A percentile compares a stretch with the other conserved stretches of the same genome.
phyloP scores from a whole-genome alignment of 148 eudicot genomes.

The Fallopia convolvulus region DNA sequence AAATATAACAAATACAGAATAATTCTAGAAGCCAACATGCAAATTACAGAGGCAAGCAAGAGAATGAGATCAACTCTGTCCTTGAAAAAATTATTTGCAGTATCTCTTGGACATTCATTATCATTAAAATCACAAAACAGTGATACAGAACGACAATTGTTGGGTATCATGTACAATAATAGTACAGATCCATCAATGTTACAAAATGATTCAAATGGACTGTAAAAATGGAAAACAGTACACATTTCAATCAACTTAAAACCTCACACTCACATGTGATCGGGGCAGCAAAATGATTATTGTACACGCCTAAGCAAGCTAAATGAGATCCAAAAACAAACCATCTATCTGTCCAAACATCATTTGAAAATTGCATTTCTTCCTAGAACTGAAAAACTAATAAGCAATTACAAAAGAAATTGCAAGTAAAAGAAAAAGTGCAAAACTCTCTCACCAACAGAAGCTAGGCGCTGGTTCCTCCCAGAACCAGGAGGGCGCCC shows the following conservation, averaged over 20 bases:
- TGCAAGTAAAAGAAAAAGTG: not conserved
- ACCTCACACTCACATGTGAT: not conserved
- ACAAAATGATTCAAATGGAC: not conserved
- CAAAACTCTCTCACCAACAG: conserved; percentile 45
- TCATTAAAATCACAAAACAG: no score
- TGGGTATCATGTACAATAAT: not conserved
- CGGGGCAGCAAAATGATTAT: not conserved
- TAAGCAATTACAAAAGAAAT: not conserved
- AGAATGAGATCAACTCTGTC: not conserved
- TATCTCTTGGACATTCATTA: not conserved
- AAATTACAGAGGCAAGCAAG: not conserved
- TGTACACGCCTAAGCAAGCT: not conserved
- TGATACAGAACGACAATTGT: not conserved
- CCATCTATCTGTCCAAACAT: not conserved
- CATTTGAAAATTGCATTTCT: not conserved
- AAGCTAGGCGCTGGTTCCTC: conserved; percentile 76
- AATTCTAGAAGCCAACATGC: no score
- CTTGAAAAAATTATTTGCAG: not conserved
- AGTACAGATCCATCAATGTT: not conserved
- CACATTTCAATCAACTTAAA: not conserved
- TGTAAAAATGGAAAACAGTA: not conserved
- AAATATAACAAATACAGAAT: not conserved
- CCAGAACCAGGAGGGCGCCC: conserved; percentile 96
- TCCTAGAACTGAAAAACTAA: not conserved
- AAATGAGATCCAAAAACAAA: not conserved